Conservation (phyloP, 768 basidiomycete genomes). For the Punctularia strigosozonata region DNA sequence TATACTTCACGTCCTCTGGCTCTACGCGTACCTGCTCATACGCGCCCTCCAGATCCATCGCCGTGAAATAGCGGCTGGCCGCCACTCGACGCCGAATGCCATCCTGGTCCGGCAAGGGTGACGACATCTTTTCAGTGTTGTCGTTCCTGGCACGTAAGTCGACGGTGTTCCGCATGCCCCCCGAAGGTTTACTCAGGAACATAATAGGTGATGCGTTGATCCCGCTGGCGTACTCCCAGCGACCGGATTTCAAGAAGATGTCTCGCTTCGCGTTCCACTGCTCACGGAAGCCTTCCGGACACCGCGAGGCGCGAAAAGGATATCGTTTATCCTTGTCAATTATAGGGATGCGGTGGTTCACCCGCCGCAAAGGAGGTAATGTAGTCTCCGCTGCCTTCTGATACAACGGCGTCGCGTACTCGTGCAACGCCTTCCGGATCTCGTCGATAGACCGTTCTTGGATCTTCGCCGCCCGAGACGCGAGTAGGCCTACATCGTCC, state of each 20-base stretch:
- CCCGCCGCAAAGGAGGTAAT: slow-evolving; percentile 16
- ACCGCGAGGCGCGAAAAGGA: slow-evolving; percentile 22
- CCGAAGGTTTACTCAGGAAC: slow-evolving; percentile 5
- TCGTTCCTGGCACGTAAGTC: slow-evolving; percentile 11
- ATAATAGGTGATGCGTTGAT: slow-evolving; percentile 10
- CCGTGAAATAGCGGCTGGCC: slow-evolving; percentile 4
- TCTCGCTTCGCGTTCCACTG: slow-evolving; percentile 12
- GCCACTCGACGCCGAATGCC: slow-evolving; percentile 10
- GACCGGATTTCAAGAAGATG: slow-evolving; percentile 11
- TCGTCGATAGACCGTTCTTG: slow-evolving; percentile 5
- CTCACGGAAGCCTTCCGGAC: slow-evolving; percentile 19
- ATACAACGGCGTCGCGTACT: slow-evolving; percentile 8
- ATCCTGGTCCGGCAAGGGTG: slow-evolving; percentile 17
- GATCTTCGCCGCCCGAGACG: slow-evolving; percentile 1
- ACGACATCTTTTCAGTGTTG: slow-evolving; percentile 13
- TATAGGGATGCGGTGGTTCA: slow-evolving; percentile 26
- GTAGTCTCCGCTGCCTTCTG: slow-evolving; percentile 9
- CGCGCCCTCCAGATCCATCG: slow-evolving; percentile 17
- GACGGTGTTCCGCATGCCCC: slow-evolving; percentile 3
- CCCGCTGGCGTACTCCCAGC: slow-evolving; percentile 10
- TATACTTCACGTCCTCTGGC: slow-evolving; percentile 10
- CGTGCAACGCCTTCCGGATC: slow-evolving; percentile 5
- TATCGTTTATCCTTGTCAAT: slow-evolving; percentile 20
- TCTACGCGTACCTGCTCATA: slow-evolving; percentile 18
- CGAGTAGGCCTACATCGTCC: not conserved